These are phyloP conservation scores for Eucalyptus pauciflora DNA, from an alignment of 345 rosid genomes.

Conservation along the genomic window DNA sequence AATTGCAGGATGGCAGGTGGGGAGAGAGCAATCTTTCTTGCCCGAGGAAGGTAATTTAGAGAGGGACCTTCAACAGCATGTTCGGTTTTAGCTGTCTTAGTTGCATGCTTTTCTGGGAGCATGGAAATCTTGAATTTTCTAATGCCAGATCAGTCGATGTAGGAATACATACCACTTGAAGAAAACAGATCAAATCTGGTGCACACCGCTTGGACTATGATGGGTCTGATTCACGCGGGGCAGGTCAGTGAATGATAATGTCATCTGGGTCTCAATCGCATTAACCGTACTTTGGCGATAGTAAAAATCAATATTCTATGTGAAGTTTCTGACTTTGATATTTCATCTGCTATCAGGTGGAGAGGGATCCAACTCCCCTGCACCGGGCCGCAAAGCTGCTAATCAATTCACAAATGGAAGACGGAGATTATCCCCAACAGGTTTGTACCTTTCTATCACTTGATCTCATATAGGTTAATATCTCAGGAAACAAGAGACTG, in stretches of 20 bases:
- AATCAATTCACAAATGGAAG: slow-evolving; percentile 52
- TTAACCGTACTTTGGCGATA: too few species aligned
- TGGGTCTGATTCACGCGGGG: slow-evolving; percentile 18
- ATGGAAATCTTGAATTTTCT: not conserved
- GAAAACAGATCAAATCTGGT: slow-evolving; percentile 33
- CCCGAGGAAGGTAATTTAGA: slow-evolving; percentile 16
- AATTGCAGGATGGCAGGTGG: slow-evolving; percentile 28
- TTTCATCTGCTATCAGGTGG: too few species aligned
- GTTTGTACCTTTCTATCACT: not conserved
- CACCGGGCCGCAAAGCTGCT: slow-evolving; percentile 50
- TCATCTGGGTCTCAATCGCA: not conserved
- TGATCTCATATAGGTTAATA: not conserved
- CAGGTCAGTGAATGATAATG: not conserved
- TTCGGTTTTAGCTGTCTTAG: not conserved
- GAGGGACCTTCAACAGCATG: not conserved
- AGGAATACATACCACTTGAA: slow-evolving; percentile 27
- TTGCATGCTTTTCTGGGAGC: not conserved
- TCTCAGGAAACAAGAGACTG: not conserved
- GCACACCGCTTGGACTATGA: slow-evolving; percentile 35
- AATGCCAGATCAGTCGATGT: not conserved
- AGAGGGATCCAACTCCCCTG: not conserved
- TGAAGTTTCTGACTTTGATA: too few species aligned
- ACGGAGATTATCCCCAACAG: slow-evolving; percentile 55
- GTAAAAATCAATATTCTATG: too few species aligned
- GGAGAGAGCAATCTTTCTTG: slow-evolving; percentile 45